Conservation (phyloP, 495 filamentous ascomycete species). For the Entonaema liquescens region DNA sequence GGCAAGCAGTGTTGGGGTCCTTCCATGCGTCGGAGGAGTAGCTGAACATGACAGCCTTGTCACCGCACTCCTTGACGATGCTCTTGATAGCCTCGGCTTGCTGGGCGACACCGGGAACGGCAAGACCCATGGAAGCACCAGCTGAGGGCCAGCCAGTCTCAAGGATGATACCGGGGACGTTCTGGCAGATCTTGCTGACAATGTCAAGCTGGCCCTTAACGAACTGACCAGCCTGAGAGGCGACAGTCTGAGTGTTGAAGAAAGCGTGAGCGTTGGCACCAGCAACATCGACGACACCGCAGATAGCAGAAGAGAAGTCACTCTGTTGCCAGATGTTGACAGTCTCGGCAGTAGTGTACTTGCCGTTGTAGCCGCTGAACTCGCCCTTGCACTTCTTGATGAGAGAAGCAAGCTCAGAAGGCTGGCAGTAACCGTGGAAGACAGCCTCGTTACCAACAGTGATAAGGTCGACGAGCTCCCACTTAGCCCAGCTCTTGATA, state of each 20-base stretch:
- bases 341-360: conserved; percentile 86
- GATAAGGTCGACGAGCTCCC: conserved; percentile 78
- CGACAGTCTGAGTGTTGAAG: conserved; percentile 77
- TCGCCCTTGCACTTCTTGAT: conserved; percentile 64
- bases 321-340: conserved; percentile 71
- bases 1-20: conserved; percentile 65
- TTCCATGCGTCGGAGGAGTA: conserved; percentile 87
- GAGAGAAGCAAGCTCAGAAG: conserved; percentile 70
- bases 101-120: conserved; percentile 69
- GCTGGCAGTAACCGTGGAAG: conserved; percentile 71
- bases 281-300: conserved; percentile 76
- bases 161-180: conserved; percentile 74
- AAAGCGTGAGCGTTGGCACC: conserved; percentile 91
- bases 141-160: conserved; percentile 90
- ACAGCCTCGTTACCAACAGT: conserved; percentile 92
- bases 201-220: conserved; percentile 70
- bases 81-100: conserved; percentile 75
- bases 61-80: conserved; percentile 64
- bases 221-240: conserved; percentile 76
- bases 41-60: conserved; percentile 78
- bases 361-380: conserved; percentile 76
- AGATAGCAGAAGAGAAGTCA: conserved; percentile 66
- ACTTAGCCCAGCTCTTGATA: conserved; percentile 77
- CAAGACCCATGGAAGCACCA: conserved; percentile 74
- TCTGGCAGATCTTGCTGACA: conserved; percentile 70